Conservation (phyloP, 257 asterid species). For the Primulina huaijiensis region DNA sequence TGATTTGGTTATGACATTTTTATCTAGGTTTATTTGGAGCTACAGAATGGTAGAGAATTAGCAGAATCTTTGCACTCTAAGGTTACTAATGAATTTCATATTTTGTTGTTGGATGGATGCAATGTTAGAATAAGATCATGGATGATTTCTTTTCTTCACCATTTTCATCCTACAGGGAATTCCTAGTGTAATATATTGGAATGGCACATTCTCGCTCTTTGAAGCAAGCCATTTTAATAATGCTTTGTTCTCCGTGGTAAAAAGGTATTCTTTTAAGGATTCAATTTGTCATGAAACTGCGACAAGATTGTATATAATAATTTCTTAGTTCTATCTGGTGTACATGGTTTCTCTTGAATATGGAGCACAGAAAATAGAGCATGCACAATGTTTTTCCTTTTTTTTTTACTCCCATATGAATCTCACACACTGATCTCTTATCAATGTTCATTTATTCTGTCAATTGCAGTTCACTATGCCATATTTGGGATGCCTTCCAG, state of each 20-base stretch:
- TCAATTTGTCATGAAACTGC: background rate
- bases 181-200: constrained; percentile 84
- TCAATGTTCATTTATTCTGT: constrained; percentile 22
- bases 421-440: background rate
- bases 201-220: constrained; percentile 55
- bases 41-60: constrained; percentile 68
- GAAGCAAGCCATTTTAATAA: constrained; percentile 82
- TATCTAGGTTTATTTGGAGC: constrained; percentile 88
- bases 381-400: background rate
- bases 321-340: background rate
- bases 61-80: constrained; percentile 83
- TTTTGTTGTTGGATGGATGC: constrained; percentile 10
- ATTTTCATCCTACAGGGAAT: constrained; percentile 59
- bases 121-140: constrained; percentile 15
- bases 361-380: background rate
- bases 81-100: constrained; percentile 41
- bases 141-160: constrained; percentile 23
- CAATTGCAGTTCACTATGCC: constrained; percentile 75
- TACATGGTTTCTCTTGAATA: constrained; percentile 2
- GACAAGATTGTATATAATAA: no score
- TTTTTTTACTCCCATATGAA: background rate
- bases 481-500: constrained; percentile 92
- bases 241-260: constrained; percentile 72
- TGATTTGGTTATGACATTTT: constrained; percentile 27
- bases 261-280: constrained; percentile 51